Evolutionary conservation across 768 basidiomycete species (phyloP), one percentile per base, ranked within the genome.

Genomic region (Russula olivacea): DNA sequence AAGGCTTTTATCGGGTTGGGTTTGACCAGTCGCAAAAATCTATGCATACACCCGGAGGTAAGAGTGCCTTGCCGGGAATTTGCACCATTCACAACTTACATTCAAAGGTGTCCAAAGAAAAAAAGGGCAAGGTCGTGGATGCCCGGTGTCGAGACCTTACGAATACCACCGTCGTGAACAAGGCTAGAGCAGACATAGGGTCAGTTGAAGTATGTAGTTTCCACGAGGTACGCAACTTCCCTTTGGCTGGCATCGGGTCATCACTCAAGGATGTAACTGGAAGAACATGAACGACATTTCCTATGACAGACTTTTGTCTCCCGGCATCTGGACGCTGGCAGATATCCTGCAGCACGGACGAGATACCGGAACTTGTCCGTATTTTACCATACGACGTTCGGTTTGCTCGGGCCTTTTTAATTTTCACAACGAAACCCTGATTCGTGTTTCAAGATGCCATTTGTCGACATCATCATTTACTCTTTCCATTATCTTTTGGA

Each of bases 401-500:
- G 96, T 94, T 34, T 55, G 69, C 68, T 80, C 8, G 49, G 71
- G n/a, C 34, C 7, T 54, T 47, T 47, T 51, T 30, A 14, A 23
- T 47, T 36, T 21, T 25, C n/a, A 14, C 30, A 15, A 34, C 15
- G 49, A 28, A 38, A 50, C 17, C 21, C 32, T 54, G 53, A 58
- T 49, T 49, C 59, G 8, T 45, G 25, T 11, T 23, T 25, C 30
- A 67, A 98, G 96, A 89, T 99, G 84, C 88, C 93, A 0, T 96
- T 95, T 74, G 91, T 91, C 41, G 92, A 97, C 72, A 81, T 98
- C 69, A 86, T 99, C 74, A 98, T 99, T 74, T 99, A 98, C 72
- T 99, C 97, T 21, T 99, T 98, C 75, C 97, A 99, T 74, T 99
- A 99, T 73, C 80, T 99, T 34, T 83, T 99, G 34, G 97, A 99